Base-by-base conservation (phyloP, 768 basidiomycete species). In the Naganishia antarctica region DNA sequence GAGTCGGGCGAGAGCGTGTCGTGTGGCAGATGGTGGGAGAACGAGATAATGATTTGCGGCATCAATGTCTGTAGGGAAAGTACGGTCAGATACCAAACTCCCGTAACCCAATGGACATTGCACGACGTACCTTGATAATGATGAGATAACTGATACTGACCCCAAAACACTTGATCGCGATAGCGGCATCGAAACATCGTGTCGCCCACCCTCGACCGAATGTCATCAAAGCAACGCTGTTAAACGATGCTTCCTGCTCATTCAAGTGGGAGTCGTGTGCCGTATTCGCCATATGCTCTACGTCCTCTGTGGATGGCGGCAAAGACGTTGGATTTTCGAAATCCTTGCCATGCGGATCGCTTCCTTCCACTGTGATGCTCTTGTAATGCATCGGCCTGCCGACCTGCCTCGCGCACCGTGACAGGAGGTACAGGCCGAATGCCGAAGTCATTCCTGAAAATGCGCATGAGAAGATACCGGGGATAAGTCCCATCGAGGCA, bases 151-250 rank as follows among this genome's bases (percentile, higher is more conserved):
- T 91, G 70, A 93, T 86, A 34, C 90, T 91, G 3, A 98, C 94
- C 21, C 94, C 94, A 74, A 96, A 96, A 76, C 94, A 98, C 75
- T 98, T 98, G 75, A 86, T 87, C 11, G 91, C 91, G 70, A 98
- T 91, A 13, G 93, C 94, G 3, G 86, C 86, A 76, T 97, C 94
- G 71, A 98, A 94, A 76, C 71, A 47, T 48, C 73, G 67, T 2
- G 71, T 76, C 12, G 71, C 71, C 76, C 76, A 77, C 8, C 77
- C 71, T 62, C 82, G 84, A 2, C 94, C 94, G 76, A 91, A 96
- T 0, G 94, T 94, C 68, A 98, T 79, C 74, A 88, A 83, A 1
- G 76, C 74, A 31, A 77, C 69, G 49, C 73, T 72, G 40, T 73
- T 76, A 60, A 77, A 77, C 51, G 73, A 74, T 16, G 76, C 72